Conservation (phyloP, 2,329 filamentous ascomycete genomes). For the Monosporascus sp. region DNA sequence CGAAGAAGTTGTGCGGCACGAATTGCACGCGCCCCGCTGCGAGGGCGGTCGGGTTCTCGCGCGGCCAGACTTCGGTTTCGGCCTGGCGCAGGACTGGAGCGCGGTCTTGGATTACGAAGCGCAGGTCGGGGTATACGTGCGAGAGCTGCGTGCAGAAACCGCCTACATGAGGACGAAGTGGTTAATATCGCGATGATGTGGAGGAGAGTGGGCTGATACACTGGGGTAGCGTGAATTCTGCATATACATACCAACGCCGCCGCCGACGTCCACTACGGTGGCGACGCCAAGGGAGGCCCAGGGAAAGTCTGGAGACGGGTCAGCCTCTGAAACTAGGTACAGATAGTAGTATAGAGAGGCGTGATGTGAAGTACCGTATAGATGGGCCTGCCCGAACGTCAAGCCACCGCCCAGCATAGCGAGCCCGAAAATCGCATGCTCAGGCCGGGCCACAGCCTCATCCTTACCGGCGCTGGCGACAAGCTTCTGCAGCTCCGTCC, state of each 20-base stretch:
- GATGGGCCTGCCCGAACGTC: conserved; percentile 10
- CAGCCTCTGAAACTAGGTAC: background rate
- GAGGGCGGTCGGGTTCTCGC: background rate
- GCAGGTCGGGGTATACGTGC: conserved; percentile 17
- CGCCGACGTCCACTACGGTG: conserved; percentile 12
- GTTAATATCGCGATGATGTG: background rate
- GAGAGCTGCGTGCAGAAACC: conserved; percentile 28
- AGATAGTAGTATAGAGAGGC: background rate
- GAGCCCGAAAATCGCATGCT: conserved; percentile 12
- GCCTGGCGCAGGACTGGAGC: conserved; percentile 11
- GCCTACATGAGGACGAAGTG: conserved; percentile 12
- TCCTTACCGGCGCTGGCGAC: background rate
- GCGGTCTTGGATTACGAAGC: conserved; percentile 20
- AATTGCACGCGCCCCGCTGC: conserved; percentile 12
- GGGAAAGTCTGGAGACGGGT: conserved; percentile 8
- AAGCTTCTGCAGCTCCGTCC: conserved; percentile 8
- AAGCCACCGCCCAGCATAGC: conserved; percentile 14
- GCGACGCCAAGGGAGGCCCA: conserved; percentile 11
- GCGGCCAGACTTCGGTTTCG: conserved; percentile 8
- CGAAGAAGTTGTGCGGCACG: conserved; percentile 20
- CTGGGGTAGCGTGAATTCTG: background rate
- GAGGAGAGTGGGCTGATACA: background rate
- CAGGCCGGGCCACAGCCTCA: conserved; percentile 5
- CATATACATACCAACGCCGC: conserved; percentile 9
- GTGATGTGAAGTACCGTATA: conserved; percentile 5